These are phyloP conservation scores for Daedaleopsis nitida DNA, from an alignment of 768 basidiomycete genomes.

Conservation along the genomic window DNA sequence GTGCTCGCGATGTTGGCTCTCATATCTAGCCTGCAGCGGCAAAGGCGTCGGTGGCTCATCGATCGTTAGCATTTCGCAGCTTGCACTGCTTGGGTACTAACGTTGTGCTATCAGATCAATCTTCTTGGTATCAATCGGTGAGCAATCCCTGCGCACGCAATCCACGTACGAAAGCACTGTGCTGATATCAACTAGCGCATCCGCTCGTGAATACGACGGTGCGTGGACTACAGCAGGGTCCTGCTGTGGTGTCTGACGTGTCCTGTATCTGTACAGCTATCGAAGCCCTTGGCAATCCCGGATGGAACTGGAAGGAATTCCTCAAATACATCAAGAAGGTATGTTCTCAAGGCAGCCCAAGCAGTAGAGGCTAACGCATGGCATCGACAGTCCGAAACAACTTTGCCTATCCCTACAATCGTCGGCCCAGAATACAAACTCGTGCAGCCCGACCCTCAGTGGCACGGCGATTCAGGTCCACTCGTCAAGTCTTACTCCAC, in stretches of 20 bases:
- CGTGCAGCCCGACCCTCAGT: not conserved
- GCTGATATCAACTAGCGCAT: not conserved
- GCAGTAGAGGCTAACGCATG: not conserved
- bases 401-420: not conserved
- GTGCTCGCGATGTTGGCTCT: not conserved
- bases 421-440: not conserved
- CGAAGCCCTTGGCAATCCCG: slow-evolving; percentile 28
- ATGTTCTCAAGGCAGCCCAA: not conserved
- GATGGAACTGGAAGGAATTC: slow-evolving; percentile 30
- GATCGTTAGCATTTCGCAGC: not conserved
- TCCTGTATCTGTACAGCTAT: not conserved
- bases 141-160: not conserved
- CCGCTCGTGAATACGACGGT: slow-evolving; percentile 15
- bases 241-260: not conserved
- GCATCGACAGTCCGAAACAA: slow-evolving; percentile 1
- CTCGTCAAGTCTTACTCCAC: slow-evolving; percentile 20
- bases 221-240: not conserved
- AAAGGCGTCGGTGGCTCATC: slow-evolving; percentile 23
- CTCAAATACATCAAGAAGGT: slow-evolving; percentile 28
- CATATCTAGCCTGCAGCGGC: slow-evolving; percentile 1
- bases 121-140: slow-evolving; percentile 14
- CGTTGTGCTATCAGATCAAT: slow-evolving; percentile 9
- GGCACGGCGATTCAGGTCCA: slow-evolving; percentile 22
- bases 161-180: too few relatives aligned
- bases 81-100: not conserved